Conservation (phyloP, 257 asterid genomes). For the Cordia subcordata region DNA sequence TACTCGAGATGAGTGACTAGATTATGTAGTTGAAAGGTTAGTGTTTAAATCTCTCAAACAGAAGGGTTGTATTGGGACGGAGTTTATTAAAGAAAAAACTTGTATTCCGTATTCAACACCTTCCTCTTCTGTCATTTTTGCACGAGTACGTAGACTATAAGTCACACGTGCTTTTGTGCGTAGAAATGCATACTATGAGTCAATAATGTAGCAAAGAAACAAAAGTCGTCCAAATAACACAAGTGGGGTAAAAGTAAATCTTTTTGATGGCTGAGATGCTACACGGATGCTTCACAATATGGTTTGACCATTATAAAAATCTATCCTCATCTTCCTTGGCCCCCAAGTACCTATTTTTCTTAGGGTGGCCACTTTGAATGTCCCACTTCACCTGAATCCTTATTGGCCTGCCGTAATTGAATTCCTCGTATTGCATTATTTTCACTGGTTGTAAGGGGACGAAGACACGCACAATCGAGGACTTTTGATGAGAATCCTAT, state of each 20-base stretch:
- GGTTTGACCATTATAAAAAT: conserved; percentile 4
- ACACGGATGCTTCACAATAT: conserved; percentile 12
- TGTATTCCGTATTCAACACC: too few relatives aligned
- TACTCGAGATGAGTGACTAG: too few relatives aligned
- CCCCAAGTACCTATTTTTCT: conserved; percentile 18
- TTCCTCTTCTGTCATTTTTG: too few relatives aligned
- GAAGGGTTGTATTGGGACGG: too few relatives aligned
- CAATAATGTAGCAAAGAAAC: neutral
- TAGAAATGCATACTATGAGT: neutral
- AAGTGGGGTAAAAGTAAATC: conserved; percentile 4
- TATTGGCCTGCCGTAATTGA: conserved; percentile 20
- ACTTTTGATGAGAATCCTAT: conserved; percentile 51
- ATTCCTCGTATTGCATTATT: conserved; percentile 32
- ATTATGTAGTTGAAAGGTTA: too few relatives aligned
- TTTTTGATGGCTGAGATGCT: conserved; percentile 16
- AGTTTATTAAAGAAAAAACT: too few relatives aligned
- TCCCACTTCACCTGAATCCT: conserved; percentile 13
- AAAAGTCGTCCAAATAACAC: neutral
- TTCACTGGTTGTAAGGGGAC: conserved; percentile 31
- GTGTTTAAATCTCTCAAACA: too few relatives aligned
- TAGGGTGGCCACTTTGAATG: neutral
- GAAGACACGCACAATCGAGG: conserved; percentile 31
- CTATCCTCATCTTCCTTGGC: conserved; percentile 17
- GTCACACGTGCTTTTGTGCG: conserved; percentile 15
- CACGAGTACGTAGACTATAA: neutral